Conservation (phyloP, 129 eudicot species). For the Chrysanthemum lavandulifolium region DNA sequence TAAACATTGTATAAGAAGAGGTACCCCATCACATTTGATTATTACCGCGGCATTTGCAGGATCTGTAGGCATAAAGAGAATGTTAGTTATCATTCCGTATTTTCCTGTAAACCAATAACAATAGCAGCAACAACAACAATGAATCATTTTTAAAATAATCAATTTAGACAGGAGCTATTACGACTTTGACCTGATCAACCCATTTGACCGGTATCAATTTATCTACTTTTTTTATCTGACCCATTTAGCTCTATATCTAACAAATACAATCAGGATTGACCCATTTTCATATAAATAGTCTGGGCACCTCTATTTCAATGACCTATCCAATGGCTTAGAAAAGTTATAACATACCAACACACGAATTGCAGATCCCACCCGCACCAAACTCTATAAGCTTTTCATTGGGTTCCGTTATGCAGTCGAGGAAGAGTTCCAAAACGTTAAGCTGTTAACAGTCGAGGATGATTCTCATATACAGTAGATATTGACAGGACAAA, state of each 20-base stretch:
- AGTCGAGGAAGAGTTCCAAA: conserved; percentile 91
- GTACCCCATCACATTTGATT: conserved; percentile 62
- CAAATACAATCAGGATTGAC: not conserved
- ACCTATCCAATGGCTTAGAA: not conserved
- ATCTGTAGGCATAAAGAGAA: conserved; percentile 34
- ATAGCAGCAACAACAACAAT: not conserved
- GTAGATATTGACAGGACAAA: not conserved
- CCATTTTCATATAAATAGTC: not conserved
- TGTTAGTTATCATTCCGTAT: not conserved
- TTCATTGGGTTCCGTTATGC: conserved; percentile 92
- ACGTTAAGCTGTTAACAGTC: conserved; percentile 61
- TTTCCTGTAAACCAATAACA: not conserved
- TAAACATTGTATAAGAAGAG: conserved; percentile 70
- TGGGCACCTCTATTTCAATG: not conserved
- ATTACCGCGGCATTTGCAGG: conserved; percentile 78
- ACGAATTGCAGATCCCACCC: conserved; percentile 90
- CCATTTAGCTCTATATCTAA: not conserved
- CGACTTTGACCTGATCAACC: not conserved
- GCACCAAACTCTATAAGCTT: conserved; percentile 83
- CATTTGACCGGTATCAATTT: not conserved
- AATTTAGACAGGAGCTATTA: not conserved
- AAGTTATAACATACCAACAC: conserved; percentile 50
- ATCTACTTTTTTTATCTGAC: too few species aligned
- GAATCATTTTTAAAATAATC: not conserved
- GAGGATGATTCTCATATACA: conserved; percentile 2